A percentile compares a stretch with the other conserved stretches of the same genome.
Evolutionary conservation across 2,329 filamentous ascomycete species (phyloP).

Genomic region (Teratosphaeriaceae sp.): DNA sequence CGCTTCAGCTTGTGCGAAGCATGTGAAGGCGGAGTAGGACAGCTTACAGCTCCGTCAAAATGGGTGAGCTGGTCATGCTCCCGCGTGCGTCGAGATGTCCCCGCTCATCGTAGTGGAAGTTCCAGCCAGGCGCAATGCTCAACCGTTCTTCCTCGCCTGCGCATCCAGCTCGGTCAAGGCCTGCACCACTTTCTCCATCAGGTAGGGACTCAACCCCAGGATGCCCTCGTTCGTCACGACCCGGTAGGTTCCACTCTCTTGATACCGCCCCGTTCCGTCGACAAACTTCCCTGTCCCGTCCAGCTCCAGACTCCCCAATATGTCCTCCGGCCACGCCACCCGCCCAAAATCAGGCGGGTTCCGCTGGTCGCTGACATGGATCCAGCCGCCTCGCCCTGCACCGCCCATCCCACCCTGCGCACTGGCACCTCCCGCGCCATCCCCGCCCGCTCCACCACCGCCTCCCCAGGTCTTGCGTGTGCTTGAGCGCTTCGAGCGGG

Average conservation of each 20-base stretch:
- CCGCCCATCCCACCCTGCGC: slow-evolving; percentile 53
- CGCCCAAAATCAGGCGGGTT: slow-evolving; percentile 57
- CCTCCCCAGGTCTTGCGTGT: slow-evolving; percentile 23
- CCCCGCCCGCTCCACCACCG: slow-evolving; percentile 38
- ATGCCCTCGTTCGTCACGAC: slow-evolving; percentile 55
- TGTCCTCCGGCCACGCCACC: slow-evolving; percentile 61
- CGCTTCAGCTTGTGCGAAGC: too few species aligned
- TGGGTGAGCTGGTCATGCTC: too few species aligned
- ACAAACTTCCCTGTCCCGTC: slow-evolving; percentile 53
- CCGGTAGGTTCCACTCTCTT: slow-evolving; percentile 56
- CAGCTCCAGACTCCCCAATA: slow-evolving; percentile 58
- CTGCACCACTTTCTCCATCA: slow-evolving; percentile 28
- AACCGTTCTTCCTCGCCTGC: slow-evolving; percentile 20
- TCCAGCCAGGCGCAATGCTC: too few species aligned
- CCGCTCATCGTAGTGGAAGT: too few species aligned
- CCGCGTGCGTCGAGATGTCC: too few species aligned
- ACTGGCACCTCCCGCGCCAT: slow-evolving; percentile 49
- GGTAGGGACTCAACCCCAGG: slow-evolving; percentile 28
- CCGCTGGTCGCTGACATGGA: slow-evolving; percentile 55
- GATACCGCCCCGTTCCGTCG: slow-evolving; percentile 51
- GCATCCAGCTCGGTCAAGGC: slow-evolving; percentile 27
- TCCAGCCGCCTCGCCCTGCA: slow-evolving; percentile 53
- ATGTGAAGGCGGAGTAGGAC: too few species aligned
- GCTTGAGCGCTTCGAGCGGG: slow-evolving; percentile 12
- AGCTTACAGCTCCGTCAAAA: too few species aligned